phyloP scores from a whole-genome alignment of 805 yeast species.

The Hanseniaspora nectarophila region DNA sequence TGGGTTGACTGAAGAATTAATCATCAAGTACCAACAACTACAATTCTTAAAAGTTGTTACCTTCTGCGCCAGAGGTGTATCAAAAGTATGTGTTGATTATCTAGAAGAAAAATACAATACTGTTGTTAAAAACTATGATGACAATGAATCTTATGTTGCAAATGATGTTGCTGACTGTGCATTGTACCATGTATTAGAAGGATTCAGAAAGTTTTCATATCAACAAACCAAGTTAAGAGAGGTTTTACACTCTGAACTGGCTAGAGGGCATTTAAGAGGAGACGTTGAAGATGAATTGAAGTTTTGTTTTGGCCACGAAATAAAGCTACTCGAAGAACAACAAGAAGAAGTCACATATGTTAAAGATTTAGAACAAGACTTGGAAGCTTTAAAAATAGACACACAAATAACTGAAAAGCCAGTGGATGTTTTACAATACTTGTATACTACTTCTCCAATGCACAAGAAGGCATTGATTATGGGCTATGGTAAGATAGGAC shows the following conservation, averaged over 20 bases:
- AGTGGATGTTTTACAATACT: conserved; percentile 23
- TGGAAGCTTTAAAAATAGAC: background rate
- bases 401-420: background rate
- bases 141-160: conserved; percentile 31
- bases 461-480: conserved; percentile 43
- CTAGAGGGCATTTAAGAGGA: conserved; percentile 32
- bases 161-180: conserved; percentile 58
- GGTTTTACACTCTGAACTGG: conserved; percentile 31
- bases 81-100: conserved; percentile 36
- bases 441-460: conserved; percentile 31
- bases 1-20: conserved; percentile 34
- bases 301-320: conserved; percentile 33
- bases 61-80: conserved; percentile 48
- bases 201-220: conserved; percentile 41
- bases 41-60: conserved; percentile 36
- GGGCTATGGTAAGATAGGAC: conserved; percentile 55
- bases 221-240: conserved; percentile 28
- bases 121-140: conserved; percentile 34
- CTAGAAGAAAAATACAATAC: conserved; percentile 33
- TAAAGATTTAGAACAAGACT: background rate
- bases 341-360: background rate
- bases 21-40: conserved; percentile 34
- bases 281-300: conserved; percentile 19
- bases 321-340: conserved; percentile 9
- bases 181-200: conserved; percentile 42